Base-by-base conservation (phyloP, 768 basidiomycete genomes). In the Lyophyllum shimeji region DNA sequence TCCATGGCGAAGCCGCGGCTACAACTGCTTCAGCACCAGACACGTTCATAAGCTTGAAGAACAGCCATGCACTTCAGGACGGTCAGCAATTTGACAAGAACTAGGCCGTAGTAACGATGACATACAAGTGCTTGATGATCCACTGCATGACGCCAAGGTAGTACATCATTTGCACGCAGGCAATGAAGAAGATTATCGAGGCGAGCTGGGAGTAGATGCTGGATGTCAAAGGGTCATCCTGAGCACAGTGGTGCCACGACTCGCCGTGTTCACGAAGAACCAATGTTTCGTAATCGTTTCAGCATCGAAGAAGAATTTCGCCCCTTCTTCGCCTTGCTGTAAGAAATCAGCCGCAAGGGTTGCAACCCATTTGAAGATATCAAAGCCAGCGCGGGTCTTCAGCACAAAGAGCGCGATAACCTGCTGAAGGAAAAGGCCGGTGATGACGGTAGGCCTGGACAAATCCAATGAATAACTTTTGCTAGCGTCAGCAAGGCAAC, bases 21-120 rank as follows among this genome's bases (percentile, higher is more conserved):
- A 96, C 92, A 55, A 96, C 89, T 33, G 94, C 93, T 67, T 96
- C 94, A 3, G 93, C 94, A 56, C 95, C 94, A n/a, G 94, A 95
- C 31, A 96, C 82, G 60, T 90, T 86, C 84, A 96, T 82, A 50
- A 90, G 72, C 71, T 93, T 94, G 77, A 91, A 93, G 81, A 96
- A 95, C 74, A 95, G 82, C 91, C 90, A 93, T 2, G 93, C 94
- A 65, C 87, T 89, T 44, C 27, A 55, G 57, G 15, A 23, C 23
- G 50, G 29, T 56, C 24, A 46, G 40, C 11, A 18, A 37, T 8
- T 7, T 27, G 7, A 44, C 15, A 4, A 43, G 51, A 18, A 42
- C n/a, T 12, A 33, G 9, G 45, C 24, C n/a, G n/a, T n/a, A 8
- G 7, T 44, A 56, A 50, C n/a, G 13, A 45, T 50, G 34, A 68